These are phyloP conservation scores for Aspergillus melleus DNA, from an alignment of 2,329 filamentous ascomycete species.

Conservation along the genomic window DNA sequence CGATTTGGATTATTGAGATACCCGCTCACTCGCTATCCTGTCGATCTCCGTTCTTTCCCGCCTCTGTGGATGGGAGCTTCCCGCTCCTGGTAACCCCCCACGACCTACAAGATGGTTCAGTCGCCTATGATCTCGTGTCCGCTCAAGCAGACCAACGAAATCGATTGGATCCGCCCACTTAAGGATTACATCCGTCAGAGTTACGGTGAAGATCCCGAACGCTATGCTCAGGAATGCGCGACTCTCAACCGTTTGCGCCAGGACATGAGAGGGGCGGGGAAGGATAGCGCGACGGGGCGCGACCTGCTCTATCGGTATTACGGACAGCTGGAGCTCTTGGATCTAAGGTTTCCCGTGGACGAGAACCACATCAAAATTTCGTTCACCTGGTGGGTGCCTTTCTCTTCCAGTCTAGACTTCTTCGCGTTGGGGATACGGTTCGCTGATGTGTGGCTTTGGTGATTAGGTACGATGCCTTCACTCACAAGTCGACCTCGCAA, in stretches of 20 bases:
- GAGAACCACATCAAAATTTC: conserved; percentile 99
- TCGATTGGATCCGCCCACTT: conserved; percentile 92
- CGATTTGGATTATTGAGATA: background rate
- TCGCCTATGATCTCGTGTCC: conserved; percentile 94
- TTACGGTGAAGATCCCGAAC: conserved; percentile 94
- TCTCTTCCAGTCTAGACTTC: background rate
- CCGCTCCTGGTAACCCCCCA: conserved; percentile 27
- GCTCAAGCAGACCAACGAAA: conserved; percentile 91
- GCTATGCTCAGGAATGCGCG: conserved; percentile 91
- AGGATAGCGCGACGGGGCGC: conserved; percentile 89
- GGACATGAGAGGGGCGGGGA: conserved; percentile 96
- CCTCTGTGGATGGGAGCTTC: conserved; percentile 34
- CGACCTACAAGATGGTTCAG: conserved; percentile 65
- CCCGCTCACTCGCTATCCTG: background rate
- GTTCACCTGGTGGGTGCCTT: conserved; percentile 79
- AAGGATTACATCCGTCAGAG: conserved; percentile 91
- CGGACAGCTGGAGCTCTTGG: conserved; percentile 90
- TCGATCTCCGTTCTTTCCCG: background rate
- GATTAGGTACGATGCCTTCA: conserved; percentile 96
- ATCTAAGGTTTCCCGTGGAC: conserved; percentile 93
- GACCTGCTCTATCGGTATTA: conserved; percentile 97
- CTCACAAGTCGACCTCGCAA: conserved; percentile 93
- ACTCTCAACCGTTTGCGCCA: conserved; percentile 93
- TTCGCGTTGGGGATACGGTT: background rate
- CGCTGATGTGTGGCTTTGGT: background rate